Evolutionary conservation across 192 early-diverging fungal genomes (phyloP).

Genomic region (Rhizophagus clarus): DNA sequence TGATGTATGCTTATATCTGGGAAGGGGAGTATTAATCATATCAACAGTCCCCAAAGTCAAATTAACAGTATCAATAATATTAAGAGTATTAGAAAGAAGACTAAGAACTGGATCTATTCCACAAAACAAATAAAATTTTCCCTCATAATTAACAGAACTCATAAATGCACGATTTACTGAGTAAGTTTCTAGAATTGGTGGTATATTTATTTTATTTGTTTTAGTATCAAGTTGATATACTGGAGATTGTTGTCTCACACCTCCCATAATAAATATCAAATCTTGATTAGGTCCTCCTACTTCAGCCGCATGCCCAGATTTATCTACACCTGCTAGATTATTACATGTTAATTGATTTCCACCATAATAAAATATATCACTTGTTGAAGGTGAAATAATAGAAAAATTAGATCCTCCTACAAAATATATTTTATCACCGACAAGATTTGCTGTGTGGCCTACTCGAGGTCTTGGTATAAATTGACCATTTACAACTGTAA

Average conservation of each 20-base stretch:
- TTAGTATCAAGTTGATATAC: neutral
- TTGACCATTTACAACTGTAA: neutral
- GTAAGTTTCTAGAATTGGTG: no score
- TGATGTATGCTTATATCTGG: neutral
- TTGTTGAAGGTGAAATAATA: neutral
- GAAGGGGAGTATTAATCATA: neutral
- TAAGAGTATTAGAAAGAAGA: no score
- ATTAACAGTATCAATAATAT: no score
- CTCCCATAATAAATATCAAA: neutral
- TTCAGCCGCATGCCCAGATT: neutral
- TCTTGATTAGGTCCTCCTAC: neutral
- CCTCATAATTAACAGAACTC: neutral
- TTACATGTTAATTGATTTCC: neutral
- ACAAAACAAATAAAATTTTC: neutral
- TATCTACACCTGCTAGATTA: neutral
- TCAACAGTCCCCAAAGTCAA: no score
- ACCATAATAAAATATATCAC: neutral
- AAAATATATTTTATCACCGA: neutral
- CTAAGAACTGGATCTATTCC: no score
- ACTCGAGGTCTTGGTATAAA: neutral
- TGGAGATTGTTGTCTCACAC: no score
- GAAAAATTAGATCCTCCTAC: neutral
- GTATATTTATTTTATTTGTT: neutral
- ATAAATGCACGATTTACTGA: no score
- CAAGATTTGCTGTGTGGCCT: neutral